Base-by-base conservation (phyloP, 176 grass and related monocot genomes). In the Echinochloa phyllopogon region DNA sequence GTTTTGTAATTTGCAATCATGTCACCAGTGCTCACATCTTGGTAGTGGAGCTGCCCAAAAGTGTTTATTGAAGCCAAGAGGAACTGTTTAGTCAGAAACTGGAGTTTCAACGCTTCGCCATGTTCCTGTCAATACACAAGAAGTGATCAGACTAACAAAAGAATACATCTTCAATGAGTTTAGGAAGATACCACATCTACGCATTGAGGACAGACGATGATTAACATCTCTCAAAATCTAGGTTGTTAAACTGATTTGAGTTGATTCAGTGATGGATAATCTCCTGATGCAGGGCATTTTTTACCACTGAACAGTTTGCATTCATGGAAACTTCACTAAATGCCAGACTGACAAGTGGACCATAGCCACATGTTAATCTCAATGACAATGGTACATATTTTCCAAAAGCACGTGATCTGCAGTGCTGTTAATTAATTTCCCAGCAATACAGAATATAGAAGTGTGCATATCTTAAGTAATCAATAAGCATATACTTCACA, bases 21-120 rank as follows among this genome's bases (percentile, higher is more conserved):
- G 71, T 89, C 92, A 43, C 94, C 94, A 15, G 92, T 97, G 86
- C 87, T 94, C 72, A 94, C 76, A 73, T 97, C 92, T 92, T 97
- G 94, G 73, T 97, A 97, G 24, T 97, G 94, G 47, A 97, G 83
- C 76, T 89, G 90, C 10, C 86, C 90, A 50, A 91, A 97, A 75
- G 86, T 97, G 51, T 97, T 97, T 74, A 90, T 85, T 0, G 91
- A 94, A 56, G 68, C 88, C 74, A 97, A 80, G 29, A 97, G 88
- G 49, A 92, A 97, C 25, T 97, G 94, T 4, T 97, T 97, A 58
- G 89, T 88, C 36, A 97, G 83, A 87, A 90, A 97, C 51, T 97
- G 90, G 42, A 97, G 92, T 49, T 89, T 97, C 57, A 97, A 77
- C 2, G 90, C 57, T 79, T 88, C 74, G 47, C 88, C 87, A 87